phyloP scores from a whole-genome alignment of 345 rosid species.

The Rhizophora mangle region DNA sequence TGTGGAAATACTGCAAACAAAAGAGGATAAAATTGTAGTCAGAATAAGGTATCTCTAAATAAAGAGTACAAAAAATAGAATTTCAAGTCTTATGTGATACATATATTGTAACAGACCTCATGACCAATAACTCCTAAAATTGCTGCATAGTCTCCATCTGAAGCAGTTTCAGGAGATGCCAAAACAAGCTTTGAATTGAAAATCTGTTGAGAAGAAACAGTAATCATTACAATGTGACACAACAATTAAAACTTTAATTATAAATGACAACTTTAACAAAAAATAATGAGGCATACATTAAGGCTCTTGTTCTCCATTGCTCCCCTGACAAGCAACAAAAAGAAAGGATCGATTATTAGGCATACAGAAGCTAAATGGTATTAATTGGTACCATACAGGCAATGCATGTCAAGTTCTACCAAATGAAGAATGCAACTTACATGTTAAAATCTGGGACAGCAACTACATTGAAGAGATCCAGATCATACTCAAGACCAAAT shows the following conservation, averaged over 20 bases:
- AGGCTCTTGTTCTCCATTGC: constrained; percentile 99
- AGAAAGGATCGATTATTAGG: not conserved
- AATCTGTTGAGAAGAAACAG: constrained; percentile 47
- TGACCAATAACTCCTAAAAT: constrained; percentile 97
- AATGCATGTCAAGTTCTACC: not conserved
- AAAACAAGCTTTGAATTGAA: constrained; percentile 96
- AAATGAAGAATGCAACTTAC: constrained; percentile 43
- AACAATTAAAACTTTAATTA: constrained; percentile 1
- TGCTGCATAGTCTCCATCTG: constrained; percentile 95
- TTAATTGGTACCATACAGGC: constrained; percentile 4
- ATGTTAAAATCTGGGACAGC: constrained; percentile 98
- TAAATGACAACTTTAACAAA: not conserved
- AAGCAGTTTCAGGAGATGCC: constrained; percentile 98
- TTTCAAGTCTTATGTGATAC: not conserved
- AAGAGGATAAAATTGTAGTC: constrained; percentile 13
- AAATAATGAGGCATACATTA: constrained; percentile 51
- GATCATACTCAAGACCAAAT: constrained; percentile 94
- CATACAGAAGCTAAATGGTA: not conserved
- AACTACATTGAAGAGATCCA: constrained; percentile 97
- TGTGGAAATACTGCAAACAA: constrained; percentile 90
- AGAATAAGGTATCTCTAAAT: constrained; percentile 12
- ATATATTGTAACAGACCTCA: constrained; percentile 55
- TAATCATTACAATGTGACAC: constrained; percentile 9
- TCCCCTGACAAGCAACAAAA: constrained; percentile 60
- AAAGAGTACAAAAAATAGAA: not conserved